phyloP scores from a whole-genome alignment of 768 basidiomycete genomes.

The Pulveroboletus sp. region DNA sequence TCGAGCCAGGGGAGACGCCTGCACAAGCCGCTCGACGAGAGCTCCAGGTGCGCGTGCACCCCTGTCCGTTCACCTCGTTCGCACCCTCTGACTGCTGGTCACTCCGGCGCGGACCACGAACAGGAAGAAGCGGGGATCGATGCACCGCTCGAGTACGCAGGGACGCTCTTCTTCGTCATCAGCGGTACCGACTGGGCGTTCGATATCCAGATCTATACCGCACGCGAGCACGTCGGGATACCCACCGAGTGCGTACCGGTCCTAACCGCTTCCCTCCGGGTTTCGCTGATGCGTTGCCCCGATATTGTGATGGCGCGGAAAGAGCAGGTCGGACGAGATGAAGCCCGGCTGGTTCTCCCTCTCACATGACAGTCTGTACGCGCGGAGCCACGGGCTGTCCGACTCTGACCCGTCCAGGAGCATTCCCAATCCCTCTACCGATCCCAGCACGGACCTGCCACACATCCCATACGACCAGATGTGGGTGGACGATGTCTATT shows the following conservation, averaged over 20 bases:
- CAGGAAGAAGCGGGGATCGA: conserved; percentile 83
- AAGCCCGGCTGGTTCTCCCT: conserved; percentile 71
- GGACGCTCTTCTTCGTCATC: conserved; percentile 59
- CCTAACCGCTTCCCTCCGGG: not conserved
- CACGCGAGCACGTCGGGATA: conserved; percentile 52
- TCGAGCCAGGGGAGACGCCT: conserved; percentile 67
- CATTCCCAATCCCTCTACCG: not conserved
- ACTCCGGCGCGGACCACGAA: not conserved
- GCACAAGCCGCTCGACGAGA: conserved; percentile 73
- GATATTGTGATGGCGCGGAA: not conserved
- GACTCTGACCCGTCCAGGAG: not conserved
- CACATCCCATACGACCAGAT: conserved; percentile 55
- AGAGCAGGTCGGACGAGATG: conserved; percentile 82
- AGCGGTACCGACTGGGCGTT: conserved; percentile 55
- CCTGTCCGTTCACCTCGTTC: not conserved
- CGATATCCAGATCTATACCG: conserved; percentile 69
- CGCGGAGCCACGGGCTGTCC: conserved; percentile 1
- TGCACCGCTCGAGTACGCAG: conserved; percentile 58
- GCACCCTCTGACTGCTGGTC: not conserved
- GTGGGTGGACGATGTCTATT: conserved; percentile 62
- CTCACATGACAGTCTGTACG: conserved; percentile 20
- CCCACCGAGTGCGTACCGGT: conserved; percentile 56
- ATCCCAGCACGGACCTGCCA: conserved; percentile 13
- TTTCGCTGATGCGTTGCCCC: no score
- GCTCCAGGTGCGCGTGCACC: conserved; percentile 41